These are phyloP conservation scores for Pyrenophora graminea DNA, from an alignment of 2,329 filamentous ascomycete species.

Conservation along the genomic window DNA sequence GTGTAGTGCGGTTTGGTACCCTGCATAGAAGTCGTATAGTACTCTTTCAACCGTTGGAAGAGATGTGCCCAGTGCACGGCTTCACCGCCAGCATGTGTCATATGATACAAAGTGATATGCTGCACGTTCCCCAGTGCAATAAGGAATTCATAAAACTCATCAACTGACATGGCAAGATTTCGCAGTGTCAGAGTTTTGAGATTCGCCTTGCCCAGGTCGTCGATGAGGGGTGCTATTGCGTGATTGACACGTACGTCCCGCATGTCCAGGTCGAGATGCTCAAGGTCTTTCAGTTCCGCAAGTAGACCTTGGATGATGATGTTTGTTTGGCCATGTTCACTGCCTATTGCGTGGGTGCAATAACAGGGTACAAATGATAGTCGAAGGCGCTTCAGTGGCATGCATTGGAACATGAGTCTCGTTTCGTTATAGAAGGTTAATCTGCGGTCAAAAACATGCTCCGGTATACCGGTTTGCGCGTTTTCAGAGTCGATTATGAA, in stretches of 20 bases:
- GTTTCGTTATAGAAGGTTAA: slow-evolving; percentile 14
- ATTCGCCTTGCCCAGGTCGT: background rate
- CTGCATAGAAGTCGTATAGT: background rate
- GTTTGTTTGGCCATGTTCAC: background rate
- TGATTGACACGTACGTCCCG: background rate
- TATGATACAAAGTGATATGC: slow-evolving; percentile 1
- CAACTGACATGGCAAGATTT: background rate
- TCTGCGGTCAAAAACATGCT: slow-evolving; percentile 5
- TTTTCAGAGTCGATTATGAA: slow-evolving; percentile 40
- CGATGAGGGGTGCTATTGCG: background rate
- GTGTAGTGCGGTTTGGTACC: background rate
- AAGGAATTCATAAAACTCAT: slow-evolving; percentile 1
- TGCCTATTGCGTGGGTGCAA: background rate
- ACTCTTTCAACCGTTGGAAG: slow-evolving; percentile 1
- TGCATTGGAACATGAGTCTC: slow-evolving; percentile 6
- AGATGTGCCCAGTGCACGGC: background rate
- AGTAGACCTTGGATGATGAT: slow-evolving; percentile 5
- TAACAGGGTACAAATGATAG: slow-evolving; percentile 6
- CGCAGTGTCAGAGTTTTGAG: slow-evolving; percentile 6
- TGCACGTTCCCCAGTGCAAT: background rate
- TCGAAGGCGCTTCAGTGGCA: slow-evolving; percentile 13
- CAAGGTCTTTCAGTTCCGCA: slow-evolving; percentile 4
- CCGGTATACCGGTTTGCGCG: slow-evolving; percentile 9
- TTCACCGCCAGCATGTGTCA: background rate
- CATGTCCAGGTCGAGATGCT: slow-evolving; percentile 19